Conservation (phyloP, 2,329 filamentous ascomycete genomes). For the Hypocreales sp. region DNA sequence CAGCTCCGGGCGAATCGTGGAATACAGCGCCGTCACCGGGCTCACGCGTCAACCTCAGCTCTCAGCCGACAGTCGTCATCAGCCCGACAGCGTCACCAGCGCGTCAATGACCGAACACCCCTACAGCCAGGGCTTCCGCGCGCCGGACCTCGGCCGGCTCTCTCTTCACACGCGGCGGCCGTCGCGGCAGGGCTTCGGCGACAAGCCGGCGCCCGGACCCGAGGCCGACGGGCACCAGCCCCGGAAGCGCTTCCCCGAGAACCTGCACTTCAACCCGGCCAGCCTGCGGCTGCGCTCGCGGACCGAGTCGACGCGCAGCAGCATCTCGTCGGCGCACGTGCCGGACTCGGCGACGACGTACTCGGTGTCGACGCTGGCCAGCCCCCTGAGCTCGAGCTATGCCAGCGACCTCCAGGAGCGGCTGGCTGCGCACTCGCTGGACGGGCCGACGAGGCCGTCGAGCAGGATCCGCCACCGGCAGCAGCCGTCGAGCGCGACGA, state of each 20-base stretch:
- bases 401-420: slow-evolving; percentile 17
- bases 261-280: slow-evolving; percentile 12
- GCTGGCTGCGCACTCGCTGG: slow-evolving; percentile 11
- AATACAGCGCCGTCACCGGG: no score
- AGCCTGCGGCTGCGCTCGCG: slow-evolving; percentile 17
- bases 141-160: slow-evolving; percentile 1
- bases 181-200: slow-evolving; percentile 5
- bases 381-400: slow-evolving; percentile 20
- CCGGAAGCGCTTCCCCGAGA: slow-evolving; percentile 14
- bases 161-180: slow-evolving; percentile 4
- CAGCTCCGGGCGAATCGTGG: no score
- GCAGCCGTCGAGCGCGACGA: slow-evolving; percentile 17
- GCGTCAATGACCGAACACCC: slow-evolving; percentile 6
- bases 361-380: slow-evolving; percentile 18
- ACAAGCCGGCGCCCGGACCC: slow-evolving; percentile 5
- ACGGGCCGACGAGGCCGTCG: slow-evolving; percentile 9
- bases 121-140: slow-evolving; percentile 3
- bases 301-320: slow-evolving; percentile 21
- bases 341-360: slow-evolving; percentile 22
- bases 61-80: no score
- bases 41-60: no score
- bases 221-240: slow-evolving; percentile 5
- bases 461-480: slow-evolving; percentile 17
- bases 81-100: no score
- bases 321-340: slow-evolving; percentile 19